These are phyloP conservation scores for Fusarium xyrophilum DNA, from an alignment of 2,329 filamentous ascomycete species.

Conservation along the genomic window DNA sequence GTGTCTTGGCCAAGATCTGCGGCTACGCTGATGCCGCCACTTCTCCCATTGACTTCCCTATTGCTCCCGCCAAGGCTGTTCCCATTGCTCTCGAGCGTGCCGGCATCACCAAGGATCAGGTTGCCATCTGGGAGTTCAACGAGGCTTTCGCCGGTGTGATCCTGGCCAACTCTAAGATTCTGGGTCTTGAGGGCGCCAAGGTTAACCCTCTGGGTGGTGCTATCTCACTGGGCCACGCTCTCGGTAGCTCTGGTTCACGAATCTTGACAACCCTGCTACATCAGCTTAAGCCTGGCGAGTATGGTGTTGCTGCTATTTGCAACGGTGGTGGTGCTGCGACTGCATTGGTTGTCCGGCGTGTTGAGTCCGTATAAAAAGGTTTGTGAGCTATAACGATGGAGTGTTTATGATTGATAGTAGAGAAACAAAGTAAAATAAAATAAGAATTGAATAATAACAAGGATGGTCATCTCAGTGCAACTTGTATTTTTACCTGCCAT, in stretches of 20 bases:
- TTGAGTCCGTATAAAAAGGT: slow-evolving; percentile 62
- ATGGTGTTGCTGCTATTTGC: slow-evolving; percentile 94
- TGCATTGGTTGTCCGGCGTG: slow-evolving; percentile 86
- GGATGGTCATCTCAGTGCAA: neutral
- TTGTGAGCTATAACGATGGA: neutral
- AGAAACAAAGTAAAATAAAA: neutral
- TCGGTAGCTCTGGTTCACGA: slow-evolving; percentile 91
- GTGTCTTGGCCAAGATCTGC: slow-evolving; percentile 86
- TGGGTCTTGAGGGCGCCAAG: slow-evolving; percentile 77
- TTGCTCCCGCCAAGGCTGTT: slow-evolving; percentile 91
- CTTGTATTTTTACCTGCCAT: neutral
- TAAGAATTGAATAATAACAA: neutral
- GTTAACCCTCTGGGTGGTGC: slow-evolving; percentile 91
- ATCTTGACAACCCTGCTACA: slow-evolving; percentile 91
- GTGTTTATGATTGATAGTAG: neutral
- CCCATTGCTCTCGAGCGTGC: slow-evolving; percentile 87
- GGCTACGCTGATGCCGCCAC: slow-evolving; percentile 88
- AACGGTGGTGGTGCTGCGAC: slow-evolving; percentile 94
- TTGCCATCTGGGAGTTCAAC: slow-evolving; percentile 97
- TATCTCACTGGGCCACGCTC: slow-evolving; percentile 88
- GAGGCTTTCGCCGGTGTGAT: slow-evolving; percentile 97
- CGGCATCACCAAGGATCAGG: slow-evolving; percentile 88
- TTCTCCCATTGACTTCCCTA: slow-evolving; percentile 90
- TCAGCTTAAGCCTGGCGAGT: slow-evolving; percentile 89
- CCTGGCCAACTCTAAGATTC: slow-evolving; percentile 91